These are phyloP conservation scores for Eucalyptus cladocalyx DNA, from an alignment of 345 rosid genomes.

Conservation along the genomic window DNA sequence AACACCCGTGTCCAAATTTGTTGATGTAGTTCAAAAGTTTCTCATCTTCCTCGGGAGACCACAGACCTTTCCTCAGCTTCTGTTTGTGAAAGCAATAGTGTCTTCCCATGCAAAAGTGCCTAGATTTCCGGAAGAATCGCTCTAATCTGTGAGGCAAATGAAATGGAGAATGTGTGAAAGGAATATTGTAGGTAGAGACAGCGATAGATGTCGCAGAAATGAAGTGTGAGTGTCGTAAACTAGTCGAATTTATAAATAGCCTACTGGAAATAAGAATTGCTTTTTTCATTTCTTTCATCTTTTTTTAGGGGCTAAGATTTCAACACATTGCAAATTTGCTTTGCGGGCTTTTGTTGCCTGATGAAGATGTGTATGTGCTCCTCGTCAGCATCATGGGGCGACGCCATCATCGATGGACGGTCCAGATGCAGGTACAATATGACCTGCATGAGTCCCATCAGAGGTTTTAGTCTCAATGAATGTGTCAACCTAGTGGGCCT, in stretches of 20 bases:
- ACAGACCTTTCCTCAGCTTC: slow-evolving; percentile 75
- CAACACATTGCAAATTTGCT: background rate
- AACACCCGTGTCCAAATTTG: slow-evolving; percentile 69
- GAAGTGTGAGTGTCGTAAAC: background rate
- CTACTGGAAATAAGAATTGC: background rate
- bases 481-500: background rate
- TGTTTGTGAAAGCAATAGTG: slow-evolving; percentile 75
- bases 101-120: slow-evolving; percentile 41
- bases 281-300: background rate
- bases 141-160: background rate
- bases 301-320: background rate
- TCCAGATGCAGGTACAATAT: background rate
- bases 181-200: background rate
- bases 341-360: background rate
- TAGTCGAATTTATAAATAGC: background rate
- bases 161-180: background rate
- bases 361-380: background rate
- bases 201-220: background rate
- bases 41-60: slow-evolving; percentile 94
- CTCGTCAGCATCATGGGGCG: background rate
- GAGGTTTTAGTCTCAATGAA: background rate
- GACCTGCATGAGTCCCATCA: background rate
- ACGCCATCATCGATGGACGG: background rate
- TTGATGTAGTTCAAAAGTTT: slow-evolving; percentile 61
- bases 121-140: background rate